A percentile compares a stretch with the other conserved stretches of the same genome.
phyloP scores from a whole-genome alignment of 495 filamentous ascomycete genomes.

The Mycothermus thermophilus region DNA sequence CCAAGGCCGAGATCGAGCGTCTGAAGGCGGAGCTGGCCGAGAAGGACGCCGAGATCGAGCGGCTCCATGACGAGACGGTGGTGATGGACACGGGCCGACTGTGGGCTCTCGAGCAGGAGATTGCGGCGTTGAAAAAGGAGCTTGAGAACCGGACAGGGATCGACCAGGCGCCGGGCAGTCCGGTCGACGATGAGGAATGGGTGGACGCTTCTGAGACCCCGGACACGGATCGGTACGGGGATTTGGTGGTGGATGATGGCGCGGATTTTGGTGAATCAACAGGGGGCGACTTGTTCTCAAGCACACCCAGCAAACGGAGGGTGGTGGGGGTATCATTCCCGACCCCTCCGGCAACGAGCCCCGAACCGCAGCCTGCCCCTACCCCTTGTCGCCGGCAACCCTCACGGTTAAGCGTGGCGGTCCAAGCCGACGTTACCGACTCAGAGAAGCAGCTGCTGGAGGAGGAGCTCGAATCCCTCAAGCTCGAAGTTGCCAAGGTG shows the following conservation, averaged over 20 bases:
- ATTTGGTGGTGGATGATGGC: conserved; percentile 22
- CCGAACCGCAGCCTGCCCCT: conserved; percentile 14
- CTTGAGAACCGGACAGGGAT: conserved; percentile 15
- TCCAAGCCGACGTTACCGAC: conserved; percentile 12
- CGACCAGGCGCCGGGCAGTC: conserved; percentile 17
- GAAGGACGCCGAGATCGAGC: conserved; percentile 35
- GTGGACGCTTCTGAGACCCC: neutral
- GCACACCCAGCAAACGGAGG: conserved; percentile 26
- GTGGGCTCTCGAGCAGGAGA: conserved; percentile 30
- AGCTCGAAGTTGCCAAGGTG: conserved; percentile 25
- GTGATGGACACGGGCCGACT: conserved; percentile 28
- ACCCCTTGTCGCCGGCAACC: conserved; percentile 25
- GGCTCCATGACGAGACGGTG: conserved; percentile 37
- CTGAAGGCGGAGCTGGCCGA: conserved; percentile 40
- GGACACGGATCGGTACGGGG: conserved; percentile 28
- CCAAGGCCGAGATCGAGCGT: conserved; percentile 29
- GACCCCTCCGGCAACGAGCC: conserved; percentile 37
- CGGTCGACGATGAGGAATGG: conserved; percentile 10
- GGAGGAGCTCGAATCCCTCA: conserved; percentile 25
- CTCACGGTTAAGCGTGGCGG: no score
- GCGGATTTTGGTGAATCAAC: conserved; percentile 22
- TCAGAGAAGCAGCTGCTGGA: conserved; percentile 29
- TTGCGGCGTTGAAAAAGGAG: conserved; percentile 19
- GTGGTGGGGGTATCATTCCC: conserved; percentile 32
- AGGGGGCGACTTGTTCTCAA: conserved; percentile 26